A percentile compares a stretch with the other conserved stretches of the same genome.
Conservation (phyloP, 352 stramenopile species). For the Globisporangium spinosum region DNA sequence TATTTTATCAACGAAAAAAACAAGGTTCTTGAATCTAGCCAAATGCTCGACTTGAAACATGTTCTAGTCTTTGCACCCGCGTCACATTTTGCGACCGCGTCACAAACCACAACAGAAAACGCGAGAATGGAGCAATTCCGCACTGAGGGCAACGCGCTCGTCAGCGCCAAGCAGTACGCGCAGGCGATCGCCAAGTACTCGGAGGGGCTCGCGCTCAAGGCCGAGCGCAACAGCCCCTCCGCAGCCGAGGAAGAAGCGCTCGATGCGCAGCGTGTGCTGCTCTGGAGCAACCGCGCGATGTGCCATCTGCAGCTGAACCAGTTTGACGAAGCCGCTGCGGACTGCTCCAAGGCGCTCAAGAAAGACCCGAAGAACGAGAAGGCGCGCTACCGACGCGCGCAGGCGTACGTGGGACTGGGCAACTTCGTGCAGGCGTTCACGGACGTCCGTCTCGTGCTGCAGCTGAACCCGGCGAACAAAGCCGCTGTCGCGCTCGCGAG, state of each 20-base stretch:
- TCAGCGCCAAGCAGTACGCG: constrained; percentile 65
- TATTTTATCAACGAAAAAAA: not conserved
- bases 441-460: constrained; percentile 71
- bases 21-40: not conserved
- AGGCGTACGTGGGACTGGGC: constrained; percentile 62
- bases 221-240: constrained; percentile 9
- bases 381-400: constrained; percentile 71
- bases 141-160: constrained; percentile 67
- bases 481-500: constrained; percentile 57
- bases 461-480: constrained; percentile 72
- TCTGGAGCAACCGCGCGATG: constrained; percentile 77
- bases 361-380: constrained; percentile 64
- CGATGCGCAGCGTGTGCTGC: constrained; percentile 47
- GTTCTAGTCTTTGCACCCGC: not conserved
- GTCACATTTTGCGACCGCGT: constrained; percentile 5
- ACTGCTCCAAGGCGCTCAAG: constrained; percentile 53
- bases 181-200: constrained; percentile 66
- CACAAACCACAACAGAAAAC: constrained; percentile 8
- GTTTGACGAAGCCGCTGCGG: constrained; percentile 43
- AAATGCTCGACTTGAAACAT: not conserved
- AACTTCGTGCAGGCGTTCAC: constrained; percentile 66
- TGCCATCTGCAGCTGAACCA: constrained; percentile 66
- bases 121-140: constrained; percentile 57
- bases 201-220: constrained; percentile 32
- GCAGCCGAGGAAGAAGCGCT: constrained; percentile 20